These are phyloP conservation scores for Ascochyta rabiei DNA, from an alignment of 2,329 filamentous ascomycete species.

Conservation along the genomic window DNA sequence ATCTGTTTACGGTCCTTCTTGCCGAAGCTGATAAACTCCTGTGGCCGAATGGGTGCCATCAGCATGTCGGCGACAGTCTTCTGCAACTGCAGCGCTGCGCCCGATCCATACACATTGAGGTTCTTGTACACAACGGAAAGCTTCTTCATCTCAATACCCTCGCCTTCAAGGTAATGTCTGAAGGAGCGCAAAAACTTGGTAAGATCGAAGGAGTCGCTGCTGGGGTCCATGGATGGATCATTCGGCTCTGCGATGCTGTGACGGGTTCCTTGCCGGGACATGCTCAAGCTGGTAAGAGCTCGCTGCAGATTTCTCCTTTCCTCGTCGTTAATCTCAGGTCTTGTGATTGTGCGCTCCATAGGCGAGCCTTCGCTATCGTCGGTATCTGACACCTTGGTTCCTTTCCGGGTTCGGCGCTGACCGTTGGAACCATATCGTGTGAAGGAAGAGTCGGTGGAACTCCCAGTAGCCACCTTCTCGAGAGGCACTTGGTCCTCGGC, in stretches of 20 bases:
- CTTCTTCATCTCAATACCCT: slow-evolving; percentile 60
- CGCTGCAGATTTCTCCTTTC: slow-evolving; percentile 35
- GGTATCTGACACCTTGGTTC: slow-evolving; percentile 7
- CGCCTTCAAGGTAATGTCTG: slow-evolving; percentile 58
- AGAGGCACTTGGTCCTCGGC: slow-evolving; percentile 22
- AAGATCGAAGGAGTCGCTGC: slow-evolving; percentile 58
- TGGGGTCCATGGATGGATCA: slow-evolving; percentile 60
- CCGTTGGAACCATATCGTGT: slow-evolving; percentile 23
- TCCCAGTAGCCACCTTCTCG: slow-evolving; percentile 17
- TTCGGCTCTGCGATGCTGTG: slow-evolving; percentile 39
- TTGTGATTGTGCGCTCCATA: slow-evolving; percentile 24
- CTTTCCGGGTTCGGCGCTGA: slow-evolving; percentile 9
- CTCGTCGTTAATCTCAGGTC: slow-evolving; percentile 31
- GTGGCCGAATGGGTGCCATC: slow-evolving; percentile 62
- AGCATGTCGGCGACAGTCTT: slow-evolving; percentile 68
- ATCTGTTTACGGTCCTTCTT: slow-evolving; percentile 61
- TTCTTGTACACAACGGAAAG: slow-evolving; percentile 70
- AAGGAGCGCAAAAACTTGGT: slow-evolving; percentile 60
- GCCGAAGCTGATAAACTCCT: slow-evolving; percentile 59
- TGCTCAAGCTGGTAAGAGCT: slow-evolving; percentile 27
- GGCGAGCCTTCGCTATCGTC: slow-evolving; percentile 6
- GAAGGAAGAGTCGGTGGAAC: slow-evolving; percentile 29
- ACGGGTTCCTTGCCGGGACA: slow-evolving; percentile 29
- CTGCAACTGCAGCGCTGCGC: slow-evolving; percentile 71
- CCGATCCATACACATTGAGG: slow-evolving; percentile 70